Conservation (phyloP, 2,329 filamentous ascomycete species). For the Epichloe bromicola region DNA sequence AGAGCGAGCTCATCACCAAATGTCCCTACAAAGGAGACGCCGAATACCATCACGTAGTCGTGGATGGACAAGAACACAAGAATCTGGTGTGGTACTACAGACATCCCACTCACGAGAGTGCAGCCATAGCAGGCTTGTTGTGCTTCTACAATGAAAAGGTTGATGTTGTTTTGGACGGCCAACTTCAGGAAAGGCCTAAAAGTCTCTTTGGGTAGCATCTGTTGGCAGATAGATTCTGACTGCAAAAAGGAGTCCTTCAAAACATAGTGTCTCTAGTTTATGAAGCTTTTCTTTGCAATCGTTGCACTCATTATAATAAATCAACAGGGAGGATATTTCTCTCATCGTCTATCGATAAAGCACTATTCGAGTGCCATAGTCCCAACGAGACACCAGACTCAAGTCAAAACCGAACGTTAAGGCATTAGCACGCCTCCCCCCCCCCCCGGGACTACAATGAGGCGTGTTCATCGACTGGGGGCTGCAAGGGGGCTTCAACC, state of each 20-base stretch:
- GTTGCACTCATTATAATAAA: background rate
- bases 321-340: no score
- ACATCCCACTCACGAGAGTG: slow-evolving; percentile 42
- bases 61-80: slow-evolving; percentile 29
- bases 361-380: no score
- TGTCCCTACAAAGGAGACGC: slow-evolving; percentile 59
- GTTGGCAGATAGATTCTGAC: background rate
- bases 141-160: slow-evolving; percentile 61
- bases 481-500: no score
- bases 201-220: slow-evolving; percentile 1
- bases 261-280: background rate
- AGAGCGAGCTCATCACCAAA: slow-evolving; percentile 38
- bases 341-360: no score
- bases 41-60: slow-evolving; percentile 43
- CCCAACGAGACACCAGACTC: no score
- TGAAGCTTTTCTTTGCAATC: background rate
- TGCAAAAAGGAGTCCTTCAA: background rate
- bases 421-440: no score
- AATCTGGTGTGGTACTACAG: slow-evolving; percentile 52
- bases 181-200: slow-evolving; percentile 5
- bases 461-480: no score
- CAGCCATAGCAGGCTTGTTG: slow-evolving; percentile 38
- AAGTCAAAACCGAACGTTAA: no score
- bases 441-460: no score
- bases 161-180: slow-evolving; percentile 44